Base-by-base conservation (phyloP, 176 grass and related monocot species). In the Oryza glaberrima region DNA sequence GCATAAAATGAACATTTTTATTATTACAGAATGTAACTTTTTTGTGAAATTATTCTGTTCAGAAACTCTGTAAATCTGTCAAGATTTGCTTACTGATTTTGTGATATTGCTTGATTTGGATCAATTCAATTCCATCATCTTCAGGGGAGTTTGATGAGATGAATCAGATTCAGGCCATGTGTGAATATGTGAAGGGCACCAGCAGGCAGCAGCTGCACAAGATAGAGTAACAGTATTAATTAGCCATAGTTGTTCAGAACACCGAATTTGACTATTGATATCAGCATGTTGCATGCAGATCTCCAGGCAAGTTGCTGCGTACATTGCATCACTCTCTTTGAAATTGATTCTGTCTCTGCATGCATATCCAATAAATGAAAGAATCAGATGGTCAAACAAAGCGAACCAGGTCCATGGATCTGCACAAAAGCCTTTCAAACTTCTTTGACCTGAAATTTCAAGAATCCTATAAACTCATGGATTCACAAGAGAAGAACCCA, bases 301-400 rank as follows among this genome's bases (percentile, higher is more conserved):
- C 80, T 90, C 79, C 30, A 80, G 69, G 40, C 84, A 87, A 34
- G 61, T 73, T 83, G 51, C 51, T 51, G 40, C 0, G 34, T 63
- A 13, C 11, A 56, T 17, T 56, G 47, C 10, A 49, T 16, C 52
- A 19, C 46, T 28, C 46, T 71, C 58, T 63, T 47, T 32, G 81
- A 64, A 47, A 38, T n/a, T 63, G 17, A 46, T 69, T 34, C 64
- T 35, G 11, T 44, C 35, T 56, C 46, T 4, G 25, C 46, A 17
- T 25, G 58, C 58, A 63, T 23, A 81, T 69, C 60, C 65, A 35
- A 58, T 60, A 22, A 44, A 9, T 45, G 11, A 48, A 73, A 69
- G 84, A 69, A 76, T 87, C 88, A 22, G 8, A 16, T 35, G 76
- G 89, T 83, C 80, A 90, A 90, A 90, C 84, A 47, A 87, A 83